These are phyloP conservation scores for Tricharina praecox DNA, from an alignment of 495 filamentous ascomycete genomes.

Conservation along the genomic window DNA sequence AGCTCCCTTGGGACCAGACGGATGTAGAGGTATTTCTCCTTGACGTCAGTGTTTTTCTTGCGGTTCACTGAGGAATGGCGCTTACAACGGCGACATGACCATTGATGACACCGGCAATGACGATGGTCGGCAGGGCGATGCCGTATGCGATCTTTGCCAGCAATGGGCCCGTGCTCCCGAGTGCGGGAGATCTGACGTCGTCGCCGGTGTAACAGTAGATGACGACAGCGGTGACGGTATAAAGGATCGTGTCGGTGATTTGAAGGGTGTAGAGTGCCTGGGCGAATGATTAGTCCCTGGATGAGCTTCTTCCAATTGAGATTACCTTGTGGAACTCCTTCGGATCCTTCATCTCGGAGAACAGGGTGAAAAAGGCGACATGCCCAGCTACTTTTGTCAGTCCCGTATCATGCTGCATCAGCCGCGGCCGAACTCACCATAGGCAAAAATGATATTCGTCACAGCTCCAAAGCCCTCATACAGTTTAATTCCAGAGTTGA, in stretches of 20 bases:
- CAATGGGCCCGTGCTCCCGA: conserved; percentile 42
- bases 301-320: neutral
- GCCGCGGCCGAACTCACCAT: conserved; percentile 27
- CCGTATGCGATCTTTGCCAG: conserved; percentile 63
- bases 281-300: neutral
- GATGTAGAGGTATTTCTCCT: conserved; percentile 46
- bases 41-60: too few relatives aligned
- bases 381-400: conserved; percentile 36
- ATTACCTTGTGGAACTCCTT: conserved; percentile 42
- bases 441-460: conserved; percentile 61
- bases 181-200: conserved; percentile 49
- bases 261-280: conserved; percentile 46
- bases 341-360: conserved; percentile 59
- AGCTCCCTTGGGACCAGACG: conserved; percentile 35
- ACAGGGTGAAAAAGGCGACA: conserved; percentile 59
- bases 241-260: conserved; percentile 47
- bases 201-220: conserved; percentile 61
- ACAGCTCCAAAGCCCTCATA: conserved; percentile 43
- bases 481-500: conserved; percentile 19
- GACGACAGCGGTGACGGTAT: conserved; percentile 47
- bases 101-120: conserved; percentile 57
- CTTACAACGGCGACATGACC: conserved; percentile 35
- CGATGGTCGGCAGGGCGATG: conserved; percentile 57
- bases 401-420: conserved; percentile 1
- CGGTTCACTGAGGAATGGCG: neutral